phyloP scores from a whole-genome alignment of 805 yeast species.

The Wickerhamiella bombiphila region DNA sequence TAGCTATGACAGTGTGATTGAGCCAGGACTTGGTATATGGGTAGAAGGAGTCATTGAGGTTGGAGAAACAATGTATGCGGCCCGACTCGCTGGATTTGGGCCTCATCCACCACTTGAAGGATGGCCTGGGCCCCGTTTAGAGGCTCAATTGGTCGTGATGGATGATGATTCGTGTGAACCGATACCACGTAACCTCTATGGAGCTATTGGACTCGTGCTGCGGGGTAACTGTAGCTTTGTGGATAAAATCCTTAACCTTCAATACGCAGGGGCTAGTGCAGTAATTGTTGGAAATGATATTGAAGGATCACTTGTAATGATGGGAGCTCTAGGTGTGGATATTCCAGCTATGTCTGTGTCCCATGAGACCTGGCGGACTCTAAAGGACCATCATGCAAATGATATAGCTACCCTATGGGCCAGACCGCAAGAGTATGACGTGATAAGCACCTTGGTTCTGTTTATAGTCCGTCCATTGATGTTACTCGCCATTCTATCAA shows the following conservation, averaged over 20 bases:
- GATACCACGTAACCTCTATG: background rate
- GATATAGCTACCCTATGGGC: conserved; percentile 10
- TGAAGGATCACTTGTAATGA: conserved; percentile 17
- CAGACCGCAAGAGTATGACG: conserved; percentile 8
- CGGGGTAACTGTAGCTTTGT: conserved; percentile 46
- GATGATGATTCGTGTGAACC: background rate
- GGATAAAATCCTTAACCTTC: conserved; percentile 33
- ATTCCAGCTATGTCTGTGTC: conserved; percentile 42
- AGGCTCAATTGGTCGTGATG: background rate
- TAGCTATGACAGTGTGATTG: background rate
- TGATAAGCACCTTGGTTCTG: conserved; percentile 25
- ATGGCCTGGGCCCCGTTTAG: background rate
- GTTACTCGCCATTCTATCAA: conserved; percentile 25
- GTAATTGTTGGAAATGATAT: conserved; percentile 45
- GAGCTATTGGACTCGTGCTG: conserved; percentile 24
- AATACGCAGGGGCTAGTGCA: conserved; percentile 33
- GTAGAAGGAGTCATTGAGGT: background rate
- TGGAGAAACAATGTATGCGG: background rate
- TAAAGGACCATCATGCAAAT: conserved; percentile 9
- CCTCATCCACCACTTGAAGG: background rate
- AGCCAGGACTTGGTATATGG: background rate
- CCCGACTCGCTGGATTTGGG: background rate
- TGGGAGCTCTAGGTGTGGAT: conserved; percentile 27
- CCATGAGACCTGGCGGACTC: conserved; percentile 27
- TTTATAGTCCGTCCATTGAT: conserved; percentile 29